These are phyloP conservation scores for Kwoniella sp. DNA, from an alignment of 768 basidiomycete genomes.

Conservation along the genomic window DNA sequence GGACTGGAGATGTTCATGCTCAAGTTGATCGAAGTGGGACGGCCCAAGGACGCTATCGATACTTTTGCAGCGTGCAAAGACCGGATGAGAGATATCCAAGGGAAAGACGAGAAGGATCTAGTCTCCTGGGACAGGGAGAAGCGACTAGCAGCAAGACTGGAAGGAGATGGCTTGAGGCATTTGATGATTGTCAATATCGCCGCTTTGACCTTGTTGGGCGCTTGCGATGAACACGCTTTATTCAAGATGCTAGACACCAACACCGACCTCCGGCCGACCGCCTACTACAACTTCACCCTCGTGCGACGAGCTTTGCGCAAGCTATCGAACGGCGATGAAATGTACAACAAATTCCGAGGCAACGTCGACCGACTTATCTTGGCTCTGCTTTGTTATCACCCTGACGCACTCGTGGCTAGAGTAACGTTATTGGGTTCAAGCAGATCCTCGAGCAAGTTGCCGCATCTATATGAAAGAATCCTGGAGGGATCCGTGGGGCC, in stretches of 20 bases:
- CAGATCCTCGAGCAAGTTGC: not conserved
- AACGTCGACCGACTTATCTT: slow-evolving; percentile 21
- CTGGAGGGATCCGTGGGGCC: slow-evolving; percentile 26
- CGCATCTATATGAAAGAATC: slow-evolving; percentile 13
- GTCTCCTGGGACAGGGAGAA: slow-evolving; percentile 19
- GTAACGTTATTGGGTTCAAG: slow-evolving; percentile 3
- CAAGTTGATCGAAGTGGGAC: slow-evolving; percentile 16
- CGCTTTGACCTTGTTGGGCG: slow-evolving; percentile 18
- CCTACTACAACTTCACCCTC: slow-evolving; percentile 11
- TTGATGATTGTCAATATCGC: slow-evolving; percentile 17
- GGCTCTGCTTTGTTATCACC: slow-evolving; percentile 23
- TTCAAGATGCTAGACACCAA: slow-evolving; percentile 20
- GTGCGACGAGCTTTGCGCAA: slow-evolving; percentile 8
- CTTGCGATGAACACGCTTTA: slow-evolving; percentile 14
- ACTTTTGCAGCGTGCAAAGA: slow-evolving; percentile 14
- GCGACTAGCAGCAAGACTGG: slow-evolving; percentile 23
- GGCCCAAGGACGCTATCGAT: slow-evolving; percentile 17
- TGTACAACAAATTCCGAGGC: slow-evolving; percentile 4
- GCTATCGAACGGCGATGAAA: not conserved
- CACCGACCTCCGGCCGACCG: slow-evolving; percentile 11
- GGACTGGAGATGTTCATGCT: slow-evolving; percentile 24
- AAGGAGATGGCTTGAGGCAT: slow-evolving; percentile 14
- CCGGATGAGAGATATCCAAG: slow-evolving; percentile 23
- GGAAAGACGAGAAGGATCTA: slow-evolving; percentile 21
- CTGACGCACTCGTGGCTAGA: slow-evolving; percentile 16